Conservation (phyloP, 116 monocot species). For the Thalassia testudinum region DNA sequence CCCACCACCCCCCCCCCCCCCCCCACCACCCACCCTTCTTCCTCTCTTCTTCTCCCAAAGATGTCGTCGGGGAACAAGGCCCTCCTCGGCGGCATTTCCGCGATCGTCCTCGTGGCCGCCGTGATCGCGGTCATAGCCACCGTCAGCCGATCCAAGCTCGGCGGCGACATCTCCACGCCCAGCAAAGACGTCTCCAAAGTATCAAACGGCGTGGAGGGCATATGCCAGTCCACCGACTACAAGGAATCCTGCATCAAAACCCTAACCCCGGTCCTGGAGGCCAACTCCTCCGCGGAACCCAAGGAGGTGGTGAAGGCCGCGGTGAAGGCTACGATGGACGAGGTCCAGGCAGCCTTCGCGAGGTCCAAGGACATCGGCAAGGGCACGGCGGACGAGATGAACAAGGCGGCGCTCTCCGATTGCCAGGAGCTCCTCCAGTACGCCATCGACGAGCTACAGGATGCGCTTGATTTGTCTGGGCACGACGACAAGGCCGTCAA, state of each 20-base stretch:
- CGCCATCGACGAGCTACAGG: slow-evolving; percentile 30
- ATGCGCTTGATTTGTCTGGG: slow-evolving; percentile 6
- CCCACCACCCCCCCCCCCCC: background rate
- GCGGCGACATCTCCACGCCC: slow-evolving; percentile 2
- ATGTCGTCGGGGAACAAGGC: slow-evolving; percentile 22
- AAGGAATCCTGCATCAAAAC: slow-evolving; percentile 27
- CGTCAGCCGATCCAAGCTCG: slow-evolving; percentile 14
- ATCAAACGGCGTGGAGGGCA: slow-evolving; percentile 16
- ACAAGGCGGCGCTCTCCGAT: slow-evolving; percentile 29
- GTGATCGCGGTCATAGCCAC: slow-evolving; percentile 40
- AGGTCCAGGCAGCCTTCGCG: slow-evolving; percentile 13
- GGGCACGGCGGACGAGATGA: slow-evolving; percentile 7
- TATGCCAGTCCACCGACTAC: slow-evolving; percentile 51
- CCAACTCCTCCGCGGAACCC: slow-evolving; percentile 14
- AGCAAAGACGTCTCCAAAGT: slow-evolving; percentile 3
- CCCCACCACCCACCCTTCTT: background rate
- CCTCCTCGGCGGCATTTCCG: slow-evolving; percentile 14
- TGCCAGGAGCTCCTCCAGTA: slow-evolving; percentile 43
- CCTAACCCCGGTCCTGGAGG: slow-evolving; percentile 9
- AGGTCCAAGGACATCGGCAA: slow-evolving; percentile 9
- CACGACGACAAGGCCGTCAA: slow-evolving; percentile 1
- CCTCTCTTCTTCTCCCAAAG: background rate
- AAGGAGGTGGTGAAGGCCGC: slow-evolving; percentile 32
- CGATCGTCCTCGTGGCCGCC: slow-evolving; percentile 34
- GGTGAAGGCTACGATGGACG: slow-evolving; percentile 21